Evolutionary conservation across 192 early-diverging fungal species (phyloP).

Genomic region (Podila minutissima): DNA sequence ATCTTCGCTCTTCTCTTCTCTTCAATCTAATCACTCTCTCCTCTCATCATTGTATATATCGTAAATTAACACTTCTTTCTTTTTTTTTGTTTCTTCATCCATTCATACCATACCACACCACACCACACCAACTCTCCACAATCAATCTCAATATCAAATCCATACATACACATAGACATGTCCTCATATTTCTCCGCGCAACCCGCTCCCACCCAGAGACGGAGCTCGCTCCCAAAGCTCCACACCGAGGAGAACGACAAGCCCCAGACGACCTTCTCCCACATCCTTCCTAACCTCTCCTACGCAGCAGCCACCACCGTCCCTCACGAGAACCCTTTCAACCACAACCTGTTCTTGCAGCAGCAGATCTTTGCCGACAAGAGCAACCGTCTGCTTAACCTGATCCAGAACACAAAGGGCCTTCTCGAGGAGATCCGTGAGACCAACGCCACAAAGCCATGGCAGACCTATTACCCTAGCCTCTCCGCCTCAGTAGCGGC

Average conservation of each 20-base stretch:
- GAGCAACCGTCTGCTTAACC: slow-evolving; percentile 72
- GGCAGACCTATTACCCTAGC: slow-evolving; percentile 69
- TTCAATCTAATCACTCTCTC: not conserved
- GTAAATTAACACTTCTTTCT: not conserved
- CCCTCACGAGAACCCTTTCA: slow-evolving; percentile 39
- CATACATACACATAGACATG: slow-evolving; percentile 14
- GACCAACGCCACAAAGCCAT: slow-evolving; percentile 68
- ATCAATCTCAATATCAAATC: not conserved
- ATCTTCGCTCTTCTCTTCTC: not conserved
- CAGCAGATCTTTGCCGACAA: slow-evolving; percentile 81
- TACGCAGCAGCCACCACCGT: slow-evolving; percentile 23
- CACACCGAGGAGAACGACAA: slow-evolving; percentile 33
- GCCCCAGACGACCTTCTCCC: slow-evolving; percentile 9
- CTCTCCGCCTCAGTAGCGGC: slow-evolving; percentile 27
- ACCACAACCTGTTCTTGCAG: slow-evolving; percentile 53
- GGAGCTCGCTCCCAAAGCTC: slow-evolving; percentile 39
- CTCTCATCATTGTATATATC: not conserved
- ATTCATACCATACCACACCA: not conserved
- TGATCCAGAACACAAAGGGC: slow-evolving; percentile 70
- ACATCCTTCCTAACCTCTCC: slow-evolving; percentile 47
- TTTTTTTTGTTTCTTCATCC: not conserved
- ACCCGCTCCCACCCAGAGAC: slow-evolving; percentile 23
- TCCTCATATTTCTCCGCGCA: slow-evolving; percentile 51
- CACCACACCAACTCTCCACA: not conserved
- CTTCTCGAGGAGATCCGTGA: slow-evolving; percentile 77